Conservation (phyloP, 805 yeast genomes). For the Candida ortonii region DNA sequence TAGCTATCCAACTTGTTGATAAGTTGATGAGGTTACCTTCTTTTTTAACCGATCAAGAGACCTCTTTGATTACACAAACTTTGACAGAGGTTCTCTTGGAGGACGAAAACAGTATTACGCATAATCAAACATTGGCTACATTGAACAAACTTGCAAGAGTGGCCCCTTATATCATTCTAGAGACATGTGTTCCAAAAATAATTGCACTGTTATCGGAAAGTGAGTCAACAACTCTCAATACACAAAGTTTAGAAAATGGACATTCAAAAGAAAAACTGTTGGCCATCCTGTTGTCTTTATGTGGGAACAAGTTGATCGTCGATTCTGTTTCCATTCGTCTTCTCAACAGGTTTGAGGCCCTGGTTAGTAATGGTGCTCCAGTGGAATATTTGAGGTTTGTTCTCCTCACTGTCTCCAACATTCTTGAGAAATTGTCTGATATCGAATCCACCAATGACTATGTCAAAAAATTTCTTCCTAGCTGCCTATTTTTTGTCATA, state of each 20-base stretch:
- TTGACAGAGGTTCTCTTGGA: constrained; percentile 59
- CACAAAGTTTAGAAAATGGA: constrained; percentile 5
- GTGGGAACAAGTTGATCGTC: constrained; percentile 41
- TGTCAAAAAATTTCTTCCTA: constrained; percentile 42
- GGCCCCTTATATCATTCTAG: constrained; percentile 42
- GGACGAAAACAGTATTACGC: constrained; percentile 50
- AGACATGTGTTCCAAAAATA: constrained; percentile 50
- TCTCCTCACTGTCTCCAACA: constrained; percentile 19
- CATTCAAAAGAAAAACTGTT: constrained; percentile 33
- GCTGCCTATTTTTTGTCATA: constrained; percentile 29
- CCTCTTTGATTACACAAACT: constrained; percentile 60
- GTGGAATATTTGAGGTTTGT: constrained; percentile 26
- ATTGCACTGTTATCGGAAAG: constrained; percentile 48
- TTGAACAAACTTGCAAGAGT: constrained; percentile 45
- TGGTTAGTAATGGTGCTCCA: constrained; percentile 14
- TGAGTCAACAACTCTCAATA: constrained; percentile 4
- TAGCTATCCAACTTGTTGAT: constrained; percentile 63
- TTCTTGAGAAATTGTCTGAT: constrained; percentile 16
- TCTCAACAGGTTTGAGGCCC: constrained; percentile 36
- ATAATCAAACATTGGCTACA: constrained; percentile 52
- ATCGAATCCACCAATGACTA: constrained; percentile 31
- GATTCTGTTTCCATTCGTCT: constrained; percentile 44
- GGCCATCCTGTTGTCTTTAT: constrained; percentile 36
- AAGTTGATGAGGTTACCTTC: constrained; percentile 49
- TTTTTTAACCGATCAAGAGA: constrained; percentile 53